These are phyloP conservation scores for Yamadazyma aaseri DNA, from an alignment of 1,139 yeast species.

Conservation along the genomic window DNA sequence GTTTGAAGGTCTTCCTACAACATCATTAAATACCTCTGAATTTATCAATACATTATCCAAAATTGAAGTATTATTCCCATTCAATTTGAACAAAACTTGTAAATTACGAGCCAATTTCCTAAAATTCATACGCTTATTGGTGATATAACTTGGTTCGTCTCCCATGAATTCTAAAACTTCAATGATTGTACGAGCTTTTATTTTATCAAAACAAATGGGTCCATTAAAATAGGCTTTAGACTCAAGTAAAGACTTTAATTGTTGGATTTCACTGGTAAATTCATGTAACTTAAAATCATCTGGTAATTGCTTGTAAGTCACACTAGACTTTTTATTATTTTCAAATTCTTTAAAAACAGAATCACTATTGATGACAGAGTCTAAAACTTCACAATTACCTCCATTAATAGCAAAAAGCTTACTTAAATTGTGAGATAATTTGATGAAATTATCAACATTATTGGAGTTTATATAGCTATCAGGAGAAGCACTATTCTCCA, in stretches of 20 bases:
- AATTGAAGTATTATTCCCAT: slow-evolving; percentile 30
- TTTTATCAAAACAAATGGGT: not conserved
- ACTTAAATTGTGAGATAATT: slow-evolving; percentile 17
- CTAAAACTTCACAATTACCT: slow-evolving; percentile 33
- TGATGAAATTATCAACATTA: slow-evolving; percentile 20
- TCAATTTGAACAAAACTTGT: slow-evolving; percentile 30
- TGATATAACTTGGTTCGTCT: slow-evolving; percentile 19
- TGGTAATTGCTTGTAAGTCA: slow-evolving; percentile 35
- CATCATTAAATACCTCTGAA: slow-evolving; percentile 27
- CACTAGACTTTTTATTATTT: slow-evolving; percentile 7
- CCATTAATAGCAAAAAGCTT: slow-evolving; percentile 29
- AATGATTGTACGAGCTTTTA: not conserved
- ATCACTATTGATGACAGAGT: slow-evolving; percentile 28
- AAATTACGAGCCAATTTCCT: slow-evolving; percentile 33
- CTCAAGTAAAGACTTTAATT: slow-evolving; percentile 19
- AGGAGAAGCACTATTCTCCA: slow-evolving; percentile 12
- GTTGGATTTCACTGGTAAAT: slow-evolving; percentile 30
- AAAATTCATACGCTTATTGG: slow-evolving; percentile 19
- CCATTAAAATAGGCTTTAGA: slow-evolving; percentile 14
- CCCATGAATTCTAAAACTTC: slow-evolving; percentile 14
- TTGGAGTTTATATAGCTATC: slow-evolving; percentile 15
- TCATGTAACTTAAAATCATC: slow-evolving; percentile 38
- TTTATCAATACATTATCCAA: slow-evolving; percentile 37
- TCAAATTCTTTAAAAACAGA: slow-evolving; percentile 25
- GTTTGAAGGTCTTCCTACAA: slow-evolving; percentile 13